phyloP scores from a whole-genome alignment of 1,139 yeast species.

The Debaryomyces psychrophilus region DNA sequence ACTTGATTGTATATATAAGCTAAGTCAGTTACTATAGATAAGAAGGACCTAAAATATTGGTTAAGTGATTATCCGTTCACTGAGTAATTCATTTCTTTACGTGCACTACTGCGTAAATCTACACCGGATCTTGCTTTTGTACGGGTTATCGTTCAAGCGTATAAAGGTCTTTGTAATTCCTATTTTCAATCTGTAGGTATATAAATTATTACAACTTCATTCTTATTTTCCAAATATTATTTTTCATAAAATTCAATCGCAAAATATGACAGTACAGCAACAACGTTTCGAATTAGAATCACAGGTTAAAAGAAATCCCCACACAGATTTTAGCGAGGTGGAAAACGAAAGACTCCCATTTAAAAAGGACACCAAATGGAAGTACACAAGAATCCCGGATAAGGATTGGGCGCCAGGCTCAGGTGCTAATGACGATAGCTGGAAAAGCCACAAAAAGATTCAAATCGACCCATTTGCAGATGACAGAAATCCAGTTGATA shows the following conservation, averaged over 20 bases:
- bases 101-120: slow-evolving; percentile 4
- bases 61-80: slow-evolving; percentile 2
- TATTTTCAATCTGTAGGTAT: background rate
- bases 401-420: slow-evolving; percentile 45
- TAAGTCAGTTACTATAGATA: background rate
- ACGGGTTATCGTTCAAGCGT: slow-evolving; percentile 7
- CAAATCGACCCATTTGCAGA: slow-evolving; percentile 52
- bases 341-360: slow-evolving; percentile 17
- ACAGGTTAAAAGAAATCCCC: slow-evolving; percentile 24
- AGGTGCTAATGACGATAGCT: slow-evolving; percentile 47
- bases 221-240: background rate
- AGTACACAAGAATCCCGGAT: slow-evolving; percentile 24
- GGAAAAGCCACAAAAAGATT: slow-evolving; percentile 44
- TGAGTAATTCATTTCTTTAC: background rate
- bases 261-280: slow-evolving; percentile 11
- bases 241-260: background rate
- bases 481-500: slow-evolving; percentile 44
- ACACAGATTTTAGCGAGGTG: slow-evolving; percentile 27
- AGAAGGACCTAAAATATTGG: background rate
- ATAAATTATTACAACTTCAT: background rate
- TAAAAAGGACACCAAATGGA: slow-evolving; percentile 20
- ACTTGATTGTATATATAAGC: background rate
- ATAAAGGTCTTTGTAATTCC: background rate
- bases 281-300: slow-evolving; percentile 19
- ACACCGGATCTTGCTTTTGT: background rate